A percentile compares a stretch with the other conserved stretches of the same genome.
These are phyloP conservation scores for Cercis canadensis DNA, from an alignment of 306 rosid species.

Conservation along the genomic window DNA sequence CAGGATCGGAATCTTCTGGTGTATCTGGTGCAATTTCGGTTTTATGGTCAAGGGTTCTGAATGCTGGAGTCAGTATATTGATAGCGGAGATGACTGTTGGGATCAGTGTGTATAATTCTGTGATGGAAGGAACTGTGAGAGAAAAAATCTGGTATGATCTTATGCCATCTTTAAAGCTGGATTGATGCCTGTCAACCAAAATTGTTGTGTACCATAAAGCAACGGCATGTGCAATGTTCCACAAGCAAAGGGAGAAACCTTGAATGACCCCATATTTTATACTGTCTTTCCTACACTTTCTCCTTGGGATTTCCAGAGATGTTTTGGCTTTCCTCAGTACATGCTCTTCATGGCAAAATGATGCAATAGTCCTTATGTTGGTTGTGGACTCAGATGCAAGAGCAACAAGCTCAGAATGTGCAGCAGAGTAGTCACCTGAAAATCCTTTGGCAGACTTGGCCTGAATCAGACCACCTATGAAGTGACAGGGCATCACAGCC, in stretches of 20 bases:
- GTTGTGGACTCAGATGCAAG: constrained; percentile 82
- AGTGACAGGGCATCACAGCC: constrained; percentile 99
- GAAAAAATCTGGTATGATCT: constrained; percentile 92
- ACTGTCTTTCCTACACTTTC: constrained; percentile 68
- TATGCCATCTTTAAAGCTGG: constrained; percentile 71
- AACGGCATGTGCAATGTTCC: constrained; percentile 93
- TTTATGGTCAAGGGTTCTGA: constrained; percentile 74
- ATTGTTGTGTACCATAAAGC: constrained; percentile 90
- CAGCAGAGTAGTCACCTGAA: constrained; percentile 72
- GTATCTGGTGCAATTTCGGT: constrained; percentile 73
- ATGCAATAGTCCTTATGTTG: constrained; percentile 84
- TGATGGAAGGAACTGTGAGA: constrained; percentile 92
- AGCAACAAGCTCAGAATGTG: constrained; percentile 72
- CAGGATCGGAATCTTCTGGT: constrained; percentile 50
- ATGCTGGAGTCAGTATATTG: constrained; percentile 76
- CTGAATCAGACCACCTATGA: constrained; percentile 92
- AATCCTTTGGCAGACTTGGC: constrained; percentile 93
- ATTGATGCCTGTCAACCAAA: constrained; percentile 61
- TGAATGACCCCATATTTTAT: constrained; percentile 77
- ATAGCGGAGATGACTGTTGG: constrained; percentile 87
- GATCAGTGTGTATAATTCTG: constrained; percentile 84
- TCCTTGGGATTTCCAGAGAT: constrained; percentile 69
- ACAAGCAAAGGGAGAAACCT: constrained; percentile 81
- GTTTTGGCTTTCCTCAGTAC: constrained; percentile 64
- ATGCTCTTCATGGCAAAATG: constrained; percentile 85